Evolutionary conservation across 2,329 filamentous ascomycete species (phyloP), one percentile per base, ranked within the genome.

Genomic region (Aspergillus sp.): DNA sequence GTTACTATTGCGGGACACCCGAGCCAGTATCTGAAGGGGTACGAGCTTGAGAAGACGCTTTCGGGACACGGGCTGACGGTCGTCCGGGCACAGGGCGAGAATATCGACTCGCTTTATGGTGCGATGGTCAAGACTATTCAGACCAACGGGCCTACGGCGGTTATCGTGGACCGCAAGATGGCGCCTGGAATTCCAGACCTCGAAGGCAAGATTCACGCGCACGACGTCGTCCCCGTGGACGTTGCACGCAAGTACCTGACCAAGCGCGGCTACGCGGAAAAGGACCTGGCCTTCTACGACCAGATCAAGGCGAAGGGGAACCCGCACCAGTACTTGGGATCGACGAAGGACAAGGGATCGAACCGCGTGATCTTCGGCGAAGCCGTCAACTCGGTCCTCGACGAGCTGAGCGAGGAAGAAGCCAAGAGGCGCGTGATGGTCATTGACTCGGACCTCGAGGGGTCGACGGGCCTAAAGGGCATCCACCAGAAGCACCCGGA

Each of bases 1-100:
- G 76, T 79, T 30, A 79, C 76, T 0, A 79, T 79, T 60, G 76
- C 76, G 3, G 76, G 76, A 8, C 75, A 79, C 49, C 76, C 76
- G 4, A 78, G 76, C 0, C 62, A 77, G 49, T 79, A 79, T 55
- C 69, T 78, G 6, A 74, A 75, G 64, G 76, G 76, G 7, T 79
- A 74, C 46, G 69, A 73, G 15, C 57, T 79, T 11, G 68, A 50
- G 17, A 62, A 64, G 1, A 78, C 75, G 3, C 68, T 79, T 7
- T 52, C 67, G n/a, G 76, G 76, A 11, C 76, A 79, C 49, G 76
- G 76, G 5, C 31, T 79, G 38, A 72, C 74, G 47, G 76, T 78
- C 7, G 65, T 78, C 31, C 69, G 70, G 11, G 71, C 75, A 31
- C 43, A 70, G n/a, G 76, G 76, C 8, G 76, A 79, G 66, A 66